Evolutionary conservation across 148 eudicot genomes (phyloP), one percentile per base, ranked within the genome.

Genomic region (Bassia scoparia): DNA sequence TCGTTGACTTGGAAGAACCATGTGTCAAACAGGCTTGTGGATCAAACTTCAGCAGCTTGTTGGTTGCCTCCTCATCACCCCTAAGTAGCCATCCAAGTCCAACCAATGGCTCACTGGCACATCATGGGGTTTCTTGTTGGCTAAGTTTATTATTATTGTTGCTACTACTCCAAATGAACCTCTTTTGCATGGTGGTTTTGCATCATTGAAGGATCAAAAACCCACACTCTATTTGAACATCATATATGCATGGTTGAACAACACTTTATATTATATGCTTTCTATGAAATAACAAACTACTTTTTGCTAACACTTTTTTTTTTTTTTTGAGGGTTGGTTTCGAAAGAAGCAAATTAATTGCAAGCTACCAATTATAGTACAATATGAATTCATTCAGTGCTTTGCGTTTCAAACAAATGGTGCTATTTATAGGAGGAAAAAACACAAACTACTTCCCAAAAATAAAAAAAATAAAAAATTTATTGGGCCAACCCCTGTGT

Each of bases 1-100:
- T 83, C 81, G 1, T 53, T 77, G 3, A 83, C 81, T 68, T 83
- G 86, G 78, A 83, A 83, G 79, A 83, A 78, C 68, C 86, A 72
- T 83, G 86, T 77, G 33, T 72, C 20, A 73, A 24, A 59, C 86
- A 81, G 0, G 86, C 86, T 76, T 64, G 68, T 71, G 56, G 41
- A 83, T 60, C 21, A 78, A 49, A 70, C n/a, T n/a, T 49, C 50
- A 46, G 69, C 77, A 0, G 83, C 79, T 3, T 23, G 56, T 16
- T 49, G 5, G 74, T 78, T 15, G 77, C 81, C 60, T 69, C 75
- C 50, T 77, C 79, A 56, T 80, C 81, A 37, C 83, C 81, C 54
- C 26, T 68, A 60, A 58, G 63, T 74, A 81, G 12, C 86, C 84
- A 0, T 75, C 73, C 24, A 81, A 23, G 67, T 83, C 86, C 86